A percentile compares a stretch with the other conserved stretches of the same genome.
phyloP scores from a whole-genome alignment of 2,329 filamentous ascomycete species.

The Penicillium freii region DNA sequence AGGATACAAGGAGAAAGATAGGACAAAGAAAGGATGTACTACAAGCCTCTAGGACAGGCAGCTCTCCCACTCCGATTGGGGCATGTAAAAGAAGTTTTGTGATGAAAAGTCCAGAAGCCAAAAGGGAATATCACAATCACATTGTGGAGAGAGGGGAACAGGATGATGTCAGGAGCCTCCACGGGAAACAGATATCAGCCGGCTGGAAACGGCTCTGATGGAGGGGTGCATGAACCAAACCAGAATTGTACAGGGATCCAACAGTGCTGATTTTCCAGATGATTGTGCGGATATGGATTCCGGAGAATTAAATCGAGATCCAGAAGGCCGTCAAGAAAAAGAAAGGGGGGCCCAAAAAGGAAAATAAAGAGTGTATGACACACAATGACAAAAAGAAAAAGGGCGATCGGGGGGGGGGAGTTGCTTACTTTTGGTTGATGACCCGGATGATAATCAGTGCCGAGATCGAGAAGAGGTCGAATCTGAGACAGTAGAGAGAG shows the following conservation, averaged over 20 bases:
- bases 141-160: background rate
- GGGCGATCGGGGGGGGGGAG: background rate
- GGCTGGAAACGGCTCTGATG: background rate
- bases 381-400: background rate
- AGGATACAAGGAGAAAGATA: background rate
- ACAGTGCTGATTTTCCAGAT: background rate
- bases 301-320: background rate
- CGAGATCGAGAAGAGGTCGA: background rate
- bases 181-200: background rate
- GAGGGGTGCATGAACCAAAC: background rate
- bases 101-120: background rate
- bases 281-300: background rate
- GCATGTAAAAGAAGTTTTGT: background rate
- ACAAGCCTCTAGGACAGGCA: background rate
- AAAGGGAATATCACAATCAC: conserved; percentile 1
- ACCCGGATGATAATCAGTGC: background rate
- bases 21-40: background rate
- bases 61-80: background rate
- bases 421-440: background rate
- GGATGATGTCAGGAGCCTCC: background rate
- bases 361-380: background rate
- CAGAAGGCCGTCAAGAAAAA: background rate
- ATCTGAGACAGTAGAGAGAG: background rate
- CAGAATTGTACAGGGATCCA: background rate
- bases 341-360: background rate